Evolutionary conservation across 805 yeast genomes (phyloP).

Genomic region (Teunomyces atbi): DNA sequence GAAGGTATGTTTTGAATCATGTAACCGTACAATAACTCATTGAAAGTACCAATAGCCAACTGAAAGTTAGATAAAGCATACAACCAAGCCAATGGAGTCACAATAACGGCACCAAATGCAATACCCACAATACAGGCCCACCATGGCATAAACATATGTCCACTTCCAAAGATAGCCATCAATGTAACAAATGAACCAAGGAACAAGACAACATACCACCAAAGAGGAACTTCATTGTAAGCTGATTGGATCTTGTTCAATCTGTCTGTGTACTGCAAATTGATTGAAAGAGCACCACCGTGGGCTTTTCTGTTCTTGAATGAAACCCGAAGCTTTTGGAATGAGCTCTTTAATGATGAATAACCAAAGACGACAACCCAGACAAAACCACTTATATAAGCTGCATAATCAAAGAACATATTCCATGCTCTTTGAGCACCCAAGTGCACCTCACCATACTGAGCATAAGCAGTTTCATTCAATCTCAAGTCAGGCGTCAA

Average conservation of each 20-base stretch:
- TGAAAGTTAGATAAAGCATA: conserved; percentile 53
- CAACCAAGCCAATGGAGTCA: conserved; percentile 49
- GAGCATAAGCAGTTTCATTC: conserved; percentile 45
- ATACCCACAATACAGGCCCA: conserved; percentile 46
- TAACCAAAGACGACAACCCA: conserved; percentile 45
- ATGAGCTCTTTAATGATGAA: conserved; percentile 20
- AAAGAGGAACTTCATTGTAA: conserved; percentile 41
- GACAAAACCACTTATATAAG: conserved; percentile 46
- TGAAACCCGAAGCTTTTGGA: conserved; percentile 10
- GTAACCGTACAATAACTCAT: conserved; percentile 48
- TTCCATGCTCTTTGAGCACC: conserved; percentile 52
- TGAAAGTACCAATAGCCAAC: conserved; percentile 51
- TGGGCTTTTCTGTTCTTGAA: conserved; percentile 7
- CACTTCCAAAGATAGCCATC: conserved; percentile 32
- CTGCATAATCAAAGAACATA: conserved; percentile 53
- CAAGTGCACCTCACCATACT: conserved; percentile 44
- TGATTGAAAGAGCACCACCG: conserved; percentile 9
- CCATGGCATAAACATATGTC: conserved; percentile 40
- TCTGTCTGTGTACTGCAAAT: conserved; percentile 36
- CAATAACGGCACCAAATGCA: conserved; percentile 43
- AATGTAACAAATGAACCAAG: conserved; percentile 33
- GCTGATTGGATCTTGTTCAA: conserved; percentile 40
- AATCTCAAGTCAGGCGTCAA: conserved; percentile 39
- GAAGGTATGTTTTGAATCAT: conserved; percentile 33
- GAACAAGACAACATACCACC: conserved; percentile 44